Base-by-base conservation (phyloP, 148 eudicot species). In the Beta vulgaris region DNA sequence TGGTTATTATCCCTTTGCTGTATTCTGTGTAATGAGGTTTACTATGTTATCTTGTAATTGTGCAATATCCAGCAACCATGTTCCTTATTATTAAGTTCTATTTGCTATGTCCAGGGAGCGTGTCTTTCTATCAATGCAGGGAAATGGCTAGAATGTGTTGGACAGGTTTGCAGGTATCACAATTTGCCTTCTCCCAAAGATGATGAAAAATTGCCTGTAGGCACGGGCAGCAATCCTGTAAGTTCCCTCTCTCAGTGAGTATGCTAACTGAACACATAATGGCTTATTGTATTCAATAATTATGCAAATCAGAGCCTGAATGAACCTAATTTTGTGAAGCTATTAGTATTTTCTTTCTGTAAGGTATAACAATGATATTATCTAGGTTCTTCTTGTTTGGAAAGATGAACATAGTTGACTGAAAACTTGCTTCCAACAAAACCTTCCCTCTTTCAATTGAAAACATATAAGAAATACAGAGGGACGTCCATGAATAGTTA, bases 201-300 rank as follows among this genome's bases (percentile, higher is more conserved):
- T 72, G 91, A 84, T 75, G 98, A 94, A 73, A 90, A 81, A 83
- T 85, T 94, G 87, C 98, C 98, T 40, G 91, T 92, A 71, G 97
- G 98, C 80, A 94, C 91, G 21, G 98, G 97, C 71, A 94, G 98
- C 90, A 94, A 94, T 87, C 98, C 98, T 81, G 98, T 92, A 86
- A 85, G 97, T 84, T 59, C 28, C 55, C 72, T 79, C 23, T 66
- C 54, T 28, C 72, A 35, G 16, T 63, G 54, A 48, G 32, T 31
- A 28, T 72, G 48, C 18, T 5, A 3, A 12, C 1, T 19, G 23
- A 15, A 44, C 42, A 1, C 21, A 2, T 65, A 7, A 6, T 31
- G 23, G 60, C 11, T 18, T 64, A 11, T 8, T 18, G 26, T 51
- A 14, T 37, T 49, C 10, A 25, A 28, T 31, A 44, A 28, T 7